Evolutionary conservation across 768 basidiomycete species (phyloP).

Genomic region (Pholiota conissans): DNA sequence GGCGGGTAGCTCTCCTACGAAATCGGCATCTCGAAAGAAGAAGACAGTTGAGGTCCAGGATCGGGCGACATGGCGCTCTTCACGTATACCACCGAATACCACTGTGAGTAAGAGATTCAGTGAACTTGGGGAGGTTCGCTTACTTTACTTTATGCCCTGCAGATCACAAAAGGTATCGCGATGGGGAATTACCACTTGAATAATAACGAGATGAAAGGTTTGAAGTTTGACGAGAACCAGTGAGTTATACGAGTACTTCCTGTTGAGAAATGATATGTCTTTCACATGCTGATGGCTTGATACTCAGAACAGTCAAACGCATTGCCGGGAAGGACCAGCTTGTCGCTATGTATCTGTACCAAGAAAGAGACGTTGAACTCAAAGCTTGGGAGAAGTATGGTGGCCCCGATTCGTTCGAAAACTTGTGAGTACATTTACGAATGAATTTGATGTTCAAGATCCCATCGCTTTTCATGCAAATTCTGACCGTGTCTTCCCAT

Average conservation of each 20-base stretch:
- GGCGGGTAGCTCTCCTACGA: not conserved
- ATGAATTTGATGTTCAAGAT: too few relatives aligned
- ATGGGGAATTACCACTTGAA: not conserved
- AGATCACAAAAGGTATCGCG: not conserved
- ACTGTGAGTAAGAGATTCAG: not conserved
- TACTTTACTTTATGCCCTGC: too few relatives aligned
- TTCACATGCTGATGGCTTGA: too few relatives aligned
- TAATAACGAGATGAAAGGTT: not conserved
- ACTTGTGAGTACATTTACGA: too few relatives aligned
- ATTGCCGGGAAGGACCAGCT: not conserved
- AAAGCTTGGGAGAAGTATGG: conserved; percentile 3
- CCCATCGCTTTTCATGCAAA: too few relatives aligned
- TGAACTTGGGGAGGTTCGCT: not conserved
- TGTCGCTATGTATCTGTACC: not conserved
- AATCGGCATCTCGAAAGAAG: not conserved
- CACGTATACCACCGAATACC: not conserved
- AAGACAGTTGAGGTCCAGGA: not conserved
- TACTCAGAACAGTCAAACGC: not conserved
- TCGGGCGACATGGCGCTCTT: not conserved
- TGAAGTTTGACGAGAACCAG: not conserved
- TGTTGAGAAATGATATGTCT: too few relatives aligned
- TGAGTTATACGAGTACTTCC: not conserved
- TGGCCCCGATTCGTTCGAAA: not conserved
- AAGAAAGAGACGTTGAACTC: conserved; percentile 1
- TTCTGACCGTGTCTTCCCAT: too few relatives aligned